These are phyloP conservation scores for Pecoramyces ruminantium DNA, from an alignment of 192 early-diverging fungal genomes.

Conservation along the genomic window DNA sequence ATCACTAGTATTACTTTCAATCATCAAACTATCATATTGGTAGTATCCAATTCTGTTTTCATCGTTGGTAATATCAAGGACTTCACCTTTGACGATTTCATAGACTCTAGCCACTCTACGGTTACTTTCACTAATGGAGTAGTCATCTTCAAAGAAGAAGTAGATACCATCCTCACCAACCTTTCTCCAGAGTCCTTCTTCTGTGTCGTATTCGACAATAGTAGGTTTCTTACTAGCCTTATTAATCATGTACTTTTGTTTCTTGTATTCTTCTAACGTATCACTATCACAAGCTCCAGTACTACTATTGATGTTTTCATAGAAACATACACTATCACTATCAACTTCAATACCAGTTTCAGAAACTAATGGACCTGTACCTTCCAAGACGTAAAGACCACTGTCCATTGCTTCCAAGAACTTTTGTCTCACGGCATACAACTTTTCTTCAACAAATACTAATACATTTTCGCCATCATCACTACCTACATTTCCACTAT, in stretches of 20 bases:
- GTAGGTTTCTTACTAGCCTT: not conserved
- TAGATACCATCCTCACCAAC: not conserved
- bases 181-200: not conserved
- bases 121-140: not conserved
- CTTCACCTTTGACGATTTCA: not conserved
- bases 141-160: not conserved
- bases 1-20: not conserved
- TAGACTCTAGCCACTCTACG: not conserved
- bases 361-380: too few species aligned
- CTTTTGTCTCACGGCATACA: too few species aligned
- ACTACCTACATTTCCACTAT: too few species aligned
- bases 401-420: too few species aligned
- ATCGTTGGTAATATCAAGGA: not conserved
- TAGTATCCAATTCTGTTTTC: not conserved
- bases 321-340: too few species aligned
- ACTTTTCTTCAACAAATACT: too few species aligned
- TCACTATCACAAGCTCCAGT: too few species aligned
- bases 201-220: not conserved
- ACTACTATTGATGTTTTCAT: too few species aligned
- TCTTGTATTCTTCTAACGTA: not conserved
- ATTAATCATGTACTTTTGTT: not conserved
- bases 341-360: too few species aligned
- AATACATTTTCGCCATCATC: too few species aligned
- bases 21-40: not conserved
- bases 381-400: too few species aligned